phyloP scores from a whole-genome alignment of 129 eudicot species.

The Kitagawia praeruptora region DNA sequence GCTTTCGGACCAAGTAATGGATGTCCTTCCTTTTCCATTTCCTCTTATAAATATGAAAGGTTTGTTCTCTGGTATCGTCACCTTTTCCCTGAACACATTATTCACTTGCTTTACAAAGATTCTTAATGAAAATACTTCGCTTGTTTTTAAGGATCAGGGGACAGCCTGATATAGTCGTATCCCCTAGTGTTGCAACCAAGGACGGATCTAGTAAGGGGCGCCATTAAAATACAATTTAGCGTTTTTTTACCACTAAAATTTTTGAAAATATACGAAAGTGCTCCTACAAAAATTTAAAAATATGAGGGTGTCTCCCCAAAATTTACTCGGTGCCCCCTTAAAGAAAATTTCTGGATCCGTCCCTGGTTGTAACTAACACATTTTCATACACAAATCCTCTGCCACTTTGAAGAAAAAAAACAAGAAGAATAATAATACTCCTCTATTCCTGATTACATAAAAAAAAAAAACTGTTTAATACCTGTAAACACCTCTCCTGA shows the following conservation, averaged over 20 bases:
- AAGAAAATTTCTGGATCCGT: too few species aligned
- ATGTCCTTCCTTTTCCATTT: slow-evolving; percentile 60
- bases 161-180: background rate
- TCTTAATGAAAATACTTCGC: too few species aligned
- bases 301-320: too few species aligned
- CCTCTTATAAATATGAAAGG: slow-evolving; percentile 68
- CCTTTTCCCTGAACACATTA: slow-evolving; percentile 58
- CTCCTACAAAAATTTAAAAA: too few species aligned
- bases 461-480: slow-evolving; percentile 8
- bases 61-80: slow-evolving; percentile 49
- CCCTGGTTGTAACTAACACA: background rate
- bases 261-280: too few species aligned
- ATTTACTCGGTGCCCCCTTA: too few species aligned
- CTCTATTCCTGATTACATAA: background rate
- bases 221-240: too few species aligned
- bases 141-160: background rate
- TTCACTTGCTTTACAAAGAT: background rate
- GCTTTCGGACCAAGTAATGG: slow-evolving; percentile 64
- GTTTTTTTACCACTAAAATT: too few species aligned
- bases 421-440: too few species aligned
- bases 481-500: slow-evolving; percentile 72
- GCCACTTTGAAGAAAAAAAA: too few species aligned
- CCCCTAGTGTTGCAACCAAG: background rate
- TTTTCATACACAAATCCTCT: background rate
- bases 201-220: too few species aligned